Conservation (phyloP, 331 rosid species). For the Acacia pycnantha region DNA sequence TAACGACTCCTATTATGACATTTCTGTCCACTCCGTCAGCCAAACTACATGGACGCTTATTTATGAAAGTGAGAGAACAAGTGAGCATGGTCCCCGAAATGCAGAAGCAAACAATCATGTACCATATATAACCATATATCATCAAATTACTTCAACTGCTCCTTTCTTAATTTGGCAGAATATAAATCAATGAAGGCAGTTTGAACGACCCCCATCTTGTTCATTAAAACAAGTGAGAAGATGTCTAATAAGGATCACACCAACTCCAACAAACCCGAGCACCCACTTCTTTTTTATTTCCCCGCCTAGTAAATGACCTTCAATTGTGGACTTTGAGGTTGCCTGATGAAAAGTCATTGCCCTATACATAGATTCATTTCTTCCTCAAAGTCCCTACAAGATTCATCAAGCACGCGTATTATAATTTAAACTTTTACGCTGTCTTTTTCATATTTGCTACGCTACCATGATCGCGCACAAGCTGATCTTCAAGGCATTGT, state of each 20-base stretch:
- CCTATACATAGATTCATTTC: neutral
- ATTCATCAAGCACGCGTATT: constrained; percentile 31
- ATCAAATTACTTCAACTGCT: neutral
- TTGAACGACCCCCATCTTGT: constrained; percentile 23
- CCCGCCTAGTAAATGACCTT: neutral
- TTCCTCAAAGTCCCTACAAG: neutral
- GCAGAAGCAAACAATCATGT: constrained; percentile 22
- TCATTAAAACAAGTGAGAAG: neutral
- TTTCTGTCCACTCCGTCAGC: constrained; percentile 11
- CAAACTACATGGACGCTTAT: constrained; percentile 4
- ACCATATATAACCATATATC: neutral
- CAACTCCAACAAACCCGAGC: constrained; percentile 52
- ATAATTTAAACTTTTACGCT: constrained; percentile 24
- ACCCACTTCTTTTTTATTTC: constrained; percentile 4
- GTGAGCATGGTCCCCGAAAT: constrained; percentile 37
- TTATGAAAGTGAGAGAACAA: constrained; percentile 12
- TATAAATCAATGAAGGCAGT: constrained; percentile 15
- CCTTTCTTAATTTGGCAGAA: neutral
- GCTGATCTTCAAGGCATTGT: constrained; percentile 7
- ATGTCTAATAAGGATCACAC: constrained; percentile 29
- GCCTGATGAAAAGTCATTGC: neutral
- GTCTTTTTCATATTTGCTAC: constrained; percentile 54
- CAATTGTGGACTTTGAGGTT: constrained; percentile 39
- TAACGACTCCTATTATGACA: neutral
- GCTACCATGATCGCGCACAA: constrained; percentile 5